These are phyloP conservation scores for Yamadazyma atmosphaerica DNA, from an alignment of 1,139 yeast genomes.

Conservation along the genomic window DNA sequence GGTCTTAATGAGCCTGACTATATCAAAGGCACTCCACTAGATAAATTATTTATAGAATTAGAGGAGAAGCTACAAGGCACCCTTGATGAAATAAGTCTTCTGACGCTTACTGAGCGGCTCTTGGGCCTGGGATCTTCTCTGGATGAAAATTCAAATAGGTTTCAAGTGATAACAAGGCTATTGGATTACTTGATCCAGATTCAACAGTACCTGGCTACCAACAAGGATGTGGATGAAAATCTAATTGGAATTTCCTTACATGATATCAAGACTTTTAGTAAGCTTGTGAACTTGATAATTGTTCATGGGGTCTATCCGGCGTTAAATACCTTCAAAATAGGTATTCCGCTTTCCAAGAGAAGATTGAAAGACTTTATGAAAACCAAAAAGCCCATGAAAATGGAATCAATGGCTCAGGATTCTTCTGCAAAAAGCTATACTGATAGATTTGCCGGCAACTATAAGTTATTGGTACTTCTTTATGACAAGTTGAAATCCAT, in stretches of 20 bases:
- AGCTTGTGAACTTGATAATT: constrained; percentile 61
- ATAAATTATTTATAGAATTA: constrained; percentile 32
- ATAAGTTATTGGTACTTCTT: constrained; percentile 31
- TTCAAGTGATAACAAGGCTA: constrained; percentile 25
- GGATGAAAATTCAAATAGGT: constrained; percentile 14
- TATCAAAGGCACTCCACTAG: constrained; percentile 34
- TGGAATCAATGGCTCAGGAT: constrained; percentile 17
- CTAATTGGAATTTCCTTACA: constrained; percentile 75
- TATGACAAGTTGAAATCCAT: constrained; percentile 33
- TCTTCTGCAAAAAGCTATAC: constrained; percentile 14
- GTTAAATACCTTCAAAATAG: constrained; percentile 51
- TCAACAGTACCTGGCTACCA: constrained; percentile 33
- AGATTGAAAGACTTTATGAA: constrained; percentile 46
- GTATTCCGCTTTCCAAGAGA: constrained; percentile 67
- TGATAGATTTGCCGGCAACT: constrained; percentile 17
- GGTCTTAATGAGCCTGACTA: constrained; percentile 39
- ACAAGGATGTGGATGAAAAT: constrained; percentile 25
- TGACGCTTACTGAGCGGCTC: constrained; percentile 1
- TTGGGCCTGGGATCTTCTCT: background rate
- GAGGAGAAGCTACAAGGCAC: constrained; percentile 27
- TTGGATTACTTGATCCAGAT: constrained; percentile 35
- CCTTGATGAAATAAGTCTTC: constrained; percentile 25
- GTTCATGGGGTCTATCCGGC: constrained; percentile 72
- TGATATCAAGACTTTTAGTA: constrained; percentile 75
- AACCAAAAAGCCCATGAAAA: constrained; percentile 23